Conservation (phyloP, 192 early-diverging fungal species). For the Chytriomyces sp. region DNA sequence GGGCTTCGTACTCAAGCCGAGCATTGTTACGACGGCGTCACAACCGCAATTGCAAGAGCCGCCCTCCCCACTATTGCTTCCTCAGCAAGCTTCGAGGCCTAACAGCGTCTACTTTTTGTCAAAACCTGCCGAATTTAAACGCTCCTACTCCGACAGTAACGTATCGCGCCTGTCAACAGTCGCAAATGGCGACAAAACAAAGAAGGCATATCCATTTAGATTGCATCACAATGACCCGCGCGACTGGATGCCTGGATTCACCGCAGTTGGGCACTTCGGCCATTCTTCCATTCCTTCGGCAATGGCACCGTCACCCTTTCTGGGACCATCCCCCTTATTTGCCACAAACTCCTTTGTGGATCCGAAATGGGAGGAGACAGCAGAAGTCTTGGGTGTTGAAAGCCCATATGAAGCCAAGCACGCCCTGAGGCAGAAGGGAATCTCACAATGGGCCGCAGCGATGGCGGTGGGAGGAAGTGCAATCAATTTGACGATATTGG, state of each 20-base stretch:
- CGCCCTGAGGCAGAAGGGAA: conserved; percentile 15
- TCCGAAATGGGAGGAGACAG: not conserved
- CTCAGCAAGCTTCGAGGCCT: not conserved
- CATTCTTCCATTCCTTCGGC: not conserved
- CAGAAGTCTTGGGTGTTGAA: not conserved
- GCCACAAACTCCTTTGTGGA: not conserved
- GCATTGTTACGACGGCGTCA: not conserved
- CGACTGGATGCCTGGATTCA: not conserved
- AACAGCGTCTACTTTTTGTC: not conserved
- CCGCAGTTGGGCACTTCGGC: too few relatives aligned
- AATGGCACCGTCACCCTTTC: not conserved
- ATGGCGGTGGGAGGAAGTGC: not conserved
- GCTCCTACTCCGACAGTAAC: not conserved
- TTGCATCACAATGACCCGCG: not conserved
- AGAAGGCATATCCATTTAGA: not conserved
- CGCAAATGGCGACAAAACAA: too few relatives aligned
- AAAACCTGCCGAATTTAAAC: not conserved
- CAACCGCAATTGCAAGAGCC: not conserved
- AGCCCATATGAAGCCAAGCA: not conserved
- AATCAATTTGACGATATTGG: not conserved
- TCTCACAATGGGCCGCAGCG: conserved; percentile 25
- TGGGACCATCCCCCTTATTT: not conserved
- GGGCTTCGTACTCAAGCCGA: not conserved
- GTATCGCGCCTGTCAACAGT: too few relatives aligned
- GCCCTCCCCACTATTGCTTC: not conserved